Conservation (phyloP, 2,329 filamentous ascomycete species). For the Aspergillus persii region DNA sequence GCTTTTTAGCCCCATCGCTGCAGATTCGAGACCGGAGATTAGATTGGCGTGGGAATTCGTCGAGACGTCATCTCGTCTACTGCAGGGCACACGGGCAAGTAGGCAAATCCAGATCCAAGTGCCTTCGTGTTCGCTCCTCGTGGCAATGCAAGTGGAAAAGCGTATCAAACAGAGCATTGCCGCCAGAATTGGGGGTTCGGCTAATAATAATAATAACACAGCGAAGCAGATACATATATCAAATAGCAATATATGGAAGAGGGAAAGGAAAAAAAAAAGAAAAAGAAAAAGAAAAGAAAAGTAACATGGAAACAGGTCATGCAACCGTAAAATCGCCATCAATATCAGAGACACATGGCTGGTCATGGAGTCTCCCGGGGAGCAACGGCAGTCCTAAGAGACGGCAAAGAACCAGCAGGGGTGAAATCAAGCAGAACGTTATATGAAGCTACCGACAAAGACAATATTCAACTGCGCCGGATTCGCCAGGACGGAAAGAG, state of each 20-base stretch:
- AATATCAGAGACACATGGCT: background rate
- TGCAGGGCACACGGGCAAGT: too few species aligned
- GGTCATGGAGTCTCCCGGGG: background rate
- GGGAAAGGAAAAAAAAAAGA: background rate
- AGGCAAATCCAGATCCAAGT: too few species aligned
- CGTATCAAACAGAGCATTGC: background rate
- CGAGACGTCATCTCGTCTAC: too few species aligned
- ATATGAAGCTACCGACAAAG: slow-evolving; percentile 4
- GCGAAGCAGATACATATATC: background rate
- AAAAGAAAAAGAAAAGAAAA: background rate
- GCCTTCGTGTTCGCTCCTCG: too few species aligned
- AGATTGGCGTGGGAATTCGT: too few species aligned
- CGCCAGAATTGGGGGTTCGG: background rate
- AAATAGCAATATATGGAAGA: background rate
- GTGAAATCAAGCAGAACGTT: slow-evolving; percentile 3
- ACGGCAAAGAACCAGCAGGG: slow-evolving; percentile 1
- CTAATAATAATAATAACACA: background rate
- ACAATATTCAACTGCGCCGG: slow-evolving; percentile 8
- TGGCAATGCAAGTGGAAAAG: background rate
- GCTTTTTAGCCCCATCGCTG: background rate
- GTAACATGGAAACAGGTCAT: background rate
- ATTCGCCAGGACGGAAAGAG: slow-evolving; percentile 9
- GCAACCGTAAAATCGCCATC: background rate
- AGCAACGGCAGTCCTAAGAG: slow-evolving; percentile 16
- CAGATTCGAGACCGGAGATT: too few species aligned